Evolutionary conservation across 1,284 basidiomycete species (phyloP).

Genomic region (Moesziomyces sp.): DNA sequence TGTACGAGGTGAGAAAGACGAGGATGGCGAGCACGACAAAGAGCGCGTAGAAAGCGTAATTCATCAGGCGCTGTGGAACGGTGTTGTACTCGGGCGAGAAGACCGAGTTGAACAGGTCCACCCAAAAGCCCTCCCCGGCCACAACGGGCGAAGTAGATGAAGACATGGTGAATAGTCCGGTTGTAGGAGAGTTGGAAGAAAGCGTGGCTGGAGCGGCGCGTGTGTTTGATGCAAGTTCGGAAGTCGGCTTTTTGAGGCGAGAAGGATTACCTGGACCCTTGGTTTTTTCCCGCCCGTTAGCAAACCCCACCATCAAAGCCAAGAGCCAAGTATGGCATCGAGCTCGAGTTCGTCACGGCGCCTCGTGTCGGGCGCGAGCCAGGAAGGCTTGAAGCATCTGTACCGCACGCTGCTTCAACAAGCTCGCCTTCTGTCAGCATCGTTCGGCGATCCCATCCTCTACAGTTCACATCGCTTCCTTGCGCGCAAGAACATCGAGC

Average conservation of each 20-base stretch:
- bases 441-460: constrained; percentile 25
- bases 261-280: background rate
- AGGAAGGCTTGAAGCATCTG: constrained; percentile 33
- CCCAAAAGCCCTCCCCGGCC: constrained; percentile 11
- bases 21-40: constrained; percentile 65
- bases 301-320: no score
- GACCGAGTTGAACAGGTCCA: constrained; percentile 54
- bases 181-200: background rate
- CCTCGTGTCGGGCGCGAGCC: constrained; percentile 1
- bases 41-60: constrained; percentile 68
- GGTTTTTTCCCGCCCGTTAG: background rate
- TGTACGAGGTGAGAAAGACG: constrained; percentile 63
- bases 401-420: constrained; percentile 35
- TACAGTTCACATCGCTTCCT: constrained; percentile 30
- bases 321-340: constrained; percentile 4
- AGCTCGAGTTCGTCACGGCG: constrained; percentile 11
- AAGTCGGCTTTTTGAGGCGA: constrained; percentile 10
- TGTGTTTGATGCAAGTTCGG: constrained; percentile 9
- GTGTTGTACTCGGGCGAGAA: constrained; percentile 63
- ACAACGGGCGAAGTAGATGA: background rate
- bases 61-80: constrained; percentile 63
- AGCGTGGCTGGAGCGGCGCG: background rate
- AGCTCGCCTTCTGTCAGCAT: constrained; percentile 32
- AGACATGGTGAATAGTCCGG: constrained; percentile 4
- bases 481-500: constrained; percentile 35